phyloP scores from a whole-genome alignment of 1,284 basidiomycete genomes.

The Chalciporus sp. region DNA sequence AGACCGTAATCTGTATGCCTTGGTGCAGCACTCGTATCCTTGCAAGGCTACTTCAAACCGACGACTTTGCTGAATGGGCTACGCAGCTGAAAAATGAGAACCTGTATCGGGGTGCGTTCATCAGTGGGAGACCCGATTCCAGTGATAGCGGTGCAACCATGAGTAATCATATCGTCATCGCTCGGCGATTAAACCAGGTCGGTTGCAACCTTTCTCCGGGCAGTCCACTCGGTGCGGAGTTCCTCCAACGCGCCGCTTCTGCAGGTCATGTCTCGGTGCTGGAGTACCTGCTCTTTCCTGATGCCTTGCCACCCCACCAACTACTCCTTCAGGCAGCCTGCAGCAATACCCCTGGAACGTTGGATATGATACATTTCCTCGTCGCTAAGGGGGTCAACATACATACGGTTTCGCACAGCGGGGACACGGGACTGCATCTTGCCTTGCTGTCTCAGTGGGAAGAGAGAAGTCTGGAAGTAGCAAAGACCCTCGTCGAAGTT shows the following conservation, averaged over 20 bases:
- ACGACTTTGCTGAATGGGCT: too few relatives aligned
- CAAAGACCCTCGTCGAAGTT: not conserved
- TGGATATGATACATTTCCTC: constrained; percentile 5
- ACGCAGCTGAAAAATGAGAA: too few relatives aligned
- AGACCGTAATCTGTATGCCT: too few relatives aligned
- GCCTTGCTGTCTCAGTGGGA: not conserved
- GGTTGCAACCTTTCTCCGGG: too few relatives aligned
- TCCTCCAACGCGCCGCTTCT: not conserved
- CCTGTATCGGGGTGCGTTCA: not conserved
- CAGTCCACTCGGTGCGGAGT: not conserved
- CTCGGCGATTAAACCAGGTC: not conserved
- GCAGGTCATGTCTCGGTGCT: not conserved
- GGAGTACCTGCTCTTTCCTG: not conserved
- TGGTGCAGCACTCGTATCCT: too few relatives aligned
- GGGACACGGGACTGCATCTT: constrained; percentile 8
- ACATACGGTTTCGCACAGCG: not conserved
- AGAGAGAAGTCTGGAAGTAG: not conserved
- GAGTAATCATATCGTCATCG: not conserved
- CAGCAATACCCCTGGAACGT: not conserved
- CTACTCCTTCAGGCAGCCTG: constrained; percentile 10
- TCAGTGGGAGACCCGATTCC: not conserved
- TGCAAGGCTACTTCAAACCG: too few relatives aligned
- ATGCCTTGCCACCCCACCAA: constrained; percentile 1
- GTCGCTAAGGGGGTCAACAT: constrained; percentile 1
- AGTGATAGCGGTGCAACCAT: not conserved